phyloP scores from a whole-genome alignment of 495 filamentous ascomycete genomes.

The Clohesyomyces aquaticus region DNA sequence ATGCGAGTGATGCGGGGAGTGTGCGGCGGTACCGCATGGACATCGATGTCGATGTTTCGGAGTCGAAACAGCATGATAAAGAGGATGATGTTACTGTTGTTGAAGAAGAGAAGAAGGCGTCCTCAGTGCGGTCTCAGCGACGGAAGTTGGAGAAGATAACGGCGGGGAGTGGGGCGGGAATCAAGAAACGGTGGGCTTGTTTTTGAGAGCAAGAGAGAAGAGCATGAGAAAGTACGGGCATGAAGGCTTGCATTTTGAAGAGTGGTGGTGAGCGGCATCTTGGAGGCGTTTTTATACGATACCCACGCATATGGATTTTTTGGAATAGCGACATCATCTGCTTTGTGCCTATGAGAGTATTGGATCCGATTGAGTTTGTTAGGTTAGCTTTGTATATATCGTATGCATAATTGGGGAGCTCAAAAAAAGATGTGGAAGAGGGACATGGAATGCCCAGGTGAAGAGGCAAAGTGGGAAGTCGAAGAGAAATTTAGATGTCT shows the following conservation, averaged over 20 bases:
- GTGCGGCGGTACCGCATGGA: conserved; percentile 35
- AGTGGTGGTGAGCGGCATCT: background rate
- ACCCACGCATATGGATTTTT: background rate
- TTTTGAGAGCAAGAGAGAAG: conserved; percentile 7
- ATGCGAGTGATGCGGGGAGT: conserved; percentile 23
- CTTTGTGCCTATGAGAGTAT: background rate
- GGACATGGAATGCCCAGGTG: background rate
- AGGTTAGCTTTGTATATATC: background rate
- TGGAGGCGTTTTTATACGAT: background rate
- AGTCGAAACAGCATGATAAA: conserved; percentile 13
- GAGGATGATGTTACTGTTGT: background rate
- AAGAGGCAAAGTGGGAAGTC: background rate
- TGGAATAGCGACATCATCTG: background rate
- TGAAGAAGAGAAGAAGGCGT: conserved; percentile 20
- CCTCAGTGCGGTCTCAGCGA: conserved; percentile 1
- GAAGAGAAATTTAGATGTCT: too few relatives aligned
- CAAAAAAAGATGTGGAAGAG: background rate
- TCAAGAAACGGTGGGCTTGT: conserved; percentile 26
- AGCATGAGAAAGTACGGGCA: background rate
- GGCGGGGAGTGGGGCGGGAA: too few relatives aligned
- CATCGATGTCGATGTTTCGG: too few relatives aligned
- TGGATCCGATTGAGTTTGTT: background rate
- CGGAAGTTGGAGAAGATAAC: background rate
- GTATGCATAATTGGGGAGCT: background rate
- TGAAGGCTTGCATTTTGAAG: background rate